Evolutionary conservation across 1,139 yeast genomes (phyloP).

Genomic region (Zygoascus hellenicus): DNA sequence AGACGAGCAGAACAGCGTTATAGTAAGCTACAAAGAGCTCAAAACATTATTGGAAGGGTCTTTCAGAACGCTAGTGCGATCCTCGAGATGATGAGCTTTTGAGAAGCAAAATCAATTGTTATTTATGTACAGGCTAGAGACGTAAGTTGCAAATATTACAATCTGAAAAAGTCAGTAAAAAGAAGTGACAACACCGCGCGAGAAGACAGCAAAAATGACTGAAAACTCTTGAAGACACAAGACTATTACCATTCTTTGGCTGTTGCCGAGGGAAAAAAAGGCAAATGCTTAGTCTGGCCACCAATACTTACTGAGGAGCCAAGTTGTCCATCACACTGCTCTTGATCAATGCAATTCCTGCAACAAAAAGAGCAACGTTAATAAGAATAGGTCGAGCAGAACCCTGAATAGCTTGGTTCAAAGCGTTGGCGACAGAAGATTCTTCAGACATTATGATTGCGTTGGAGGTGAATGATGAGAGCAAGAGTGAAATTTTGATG

Average conservation of each 20-base stretch:
- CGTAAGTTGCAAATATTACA: neutral
- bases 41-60: slow-evolving; percentile 68
- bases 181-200: too few relatives aligned
- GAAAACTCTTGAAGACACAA: too few relatives aligned
- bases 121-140: too few relatives aligned
- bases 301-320: slow-evolving; percentile 34
- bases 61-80: slow-evolving; percentile 48
- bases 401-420: slow-evolving; percentile 19
- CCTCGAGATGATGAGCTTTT: neutral
- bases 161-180: neutral
- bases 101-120: neutral
- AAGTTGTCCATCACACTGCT: slow-evolving; percentile 37
- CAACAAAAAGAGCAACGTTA: slow-evolving; percentile 31
- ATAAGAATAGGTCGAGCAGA: slow-evolving; percentile 25
- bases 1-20: slow-evolving; percentile 48
- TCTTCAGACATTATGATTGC: slow-evolving; percentile 20
- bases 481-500: neutral
- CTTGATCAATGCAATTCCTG: slow-evolving; percentile 37
- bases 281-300: neutral
- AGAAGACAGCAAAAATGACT: too few relatives aligned
- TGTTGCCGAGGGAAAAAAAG: neutral
- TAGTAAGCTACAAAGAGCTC: slow-evolving; percentile 39
- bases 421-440: slow-evolving; percentile 17
- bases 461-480: neutral
- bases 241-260: too few relatives aligned